Evolutionary conservation across 1,284 basidiomycete species (phyloP), one percentile per base, ranked within the genome.

Genomic region (Apiotrichum veenhuisii): DNA sequence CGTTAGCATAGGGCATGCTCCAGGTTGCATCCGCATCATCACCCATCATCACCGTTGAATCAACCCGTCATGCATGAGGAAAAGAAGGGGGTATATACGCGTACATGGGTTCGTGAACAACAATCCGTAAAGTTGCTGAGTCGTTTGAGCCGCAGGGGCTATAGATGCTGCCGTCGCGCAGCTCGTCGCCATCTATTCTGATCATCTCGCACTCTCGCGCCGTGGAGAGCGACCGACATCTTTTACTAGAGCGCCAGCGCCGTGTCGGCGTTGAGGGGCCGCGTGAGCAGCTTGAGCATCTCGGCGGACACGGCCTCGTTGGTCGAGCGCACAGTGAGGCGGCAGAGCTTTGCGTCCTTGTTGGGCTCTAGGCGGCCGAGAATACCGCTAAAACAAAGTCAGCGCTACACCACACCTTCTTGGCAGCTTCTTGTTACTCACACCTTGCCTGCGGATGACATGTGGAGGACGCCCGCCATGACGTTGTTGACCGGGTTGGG

Each of bases 301-400:
- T 93, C 89, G 2, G 80, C 75, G 38, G 93, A 92, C 11, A 96
- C 92, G 36, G 87, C 82, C 73, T 95, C 94, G 55, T 95, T 97
- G 2, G 96, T 98, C 69, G 93, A 95, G 68, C 96, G 84, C 44
- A 98, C 83, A 10, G 96, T 99, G 59, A 98, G 74, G 52, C 96
- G 88, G 74, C 92, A 96, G 47, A 98, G 81, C 83, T 95, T 95
- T 18, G 93, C 94, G 59, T 94, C 91, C 54, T 84, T 83, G 78
- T 98, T 98, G 1, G 96, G 96, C 76, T 99, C 96, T 46, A 97
- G 74, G 54, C 96, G 83, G 65, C 97, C 78, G 64, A 99, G 78
- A 70, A 95, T 97, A 3, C 95, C 96, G 34, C 72, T 74, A 50
- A 25, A 30, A 23, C 10, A 45, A 43, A n/a, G n/a, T n/a, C n/a